These are phyloP conservation scores for Auricularia sp. DNA, from an alignment of 768 basidiomycete genomes.

Conservation along the genomic window DNA sequence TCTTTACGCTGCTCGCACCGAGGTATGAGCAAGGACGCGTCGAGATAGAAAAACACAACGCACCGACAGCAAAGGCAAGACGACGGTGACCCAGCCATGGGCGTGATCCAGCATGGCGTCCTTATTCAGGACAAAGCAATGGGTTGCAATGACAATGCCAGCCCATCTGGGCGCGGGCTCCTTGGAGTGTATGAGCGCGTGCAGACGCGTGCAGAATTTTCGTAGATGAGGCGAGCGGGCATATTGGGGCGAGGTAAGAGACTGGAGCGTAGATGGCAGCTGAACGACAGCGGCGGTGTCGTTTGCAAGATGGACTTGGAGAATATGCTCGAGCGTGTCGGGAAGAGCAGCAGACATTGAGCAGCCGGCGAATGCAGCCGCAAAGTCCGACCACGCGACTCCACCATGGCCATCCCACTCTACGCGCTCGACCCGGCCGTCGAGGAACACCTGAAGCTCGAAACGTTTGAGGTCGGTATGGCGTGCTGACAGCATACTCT, in stretches of 20 bases:
- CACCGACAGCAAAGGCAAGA: constrained; percentile 60
- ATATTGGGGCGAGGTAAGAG: constrained; percentile 45
- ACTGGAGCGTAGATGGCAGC: constrained; percentile 46
- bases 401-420: constrained; percentile 27
- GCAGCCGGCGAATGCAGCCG: not conserved
- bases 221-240: constrained; percentile 52
- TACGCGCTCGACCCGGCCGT: constrained; percentile 45
- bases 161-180: constrained; percentile 72
- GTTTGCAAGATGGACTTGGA: constrained; percentile 64
- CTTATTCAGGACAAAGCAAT: constrained; percentile 49
- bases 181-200: constrained; percentile 67
- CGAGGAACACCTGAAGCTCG: constrained; percentile 28
- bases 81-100: constrained; percentile 58
- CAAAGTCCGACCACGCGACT: not conserved
- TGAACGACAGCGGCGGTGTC: constrained; percentile 51
- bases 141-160: constrained; percentile 63
- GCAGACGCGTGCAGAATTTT: constrained; percentile 69
- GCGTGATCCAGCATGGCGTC: constrained; percentile 57
- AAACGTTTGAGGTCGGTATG: constrained; percentile 27
- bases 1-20: constrained; percentile 51
- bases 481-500: not conserved
- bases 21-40: constrained; percentile 11
- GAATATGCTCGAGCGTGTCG: constrained; percentile 34
- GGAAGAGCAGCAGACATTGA: constrained; percentile 6
- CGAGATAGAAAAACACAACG: constrained; percentile 26